A percentile compares a stretch with the other conserved stretches of the same genome.
Conservation (phyloP, 2,329 filamentous ascomycete species). For the Penicillium sp. region DNA sequence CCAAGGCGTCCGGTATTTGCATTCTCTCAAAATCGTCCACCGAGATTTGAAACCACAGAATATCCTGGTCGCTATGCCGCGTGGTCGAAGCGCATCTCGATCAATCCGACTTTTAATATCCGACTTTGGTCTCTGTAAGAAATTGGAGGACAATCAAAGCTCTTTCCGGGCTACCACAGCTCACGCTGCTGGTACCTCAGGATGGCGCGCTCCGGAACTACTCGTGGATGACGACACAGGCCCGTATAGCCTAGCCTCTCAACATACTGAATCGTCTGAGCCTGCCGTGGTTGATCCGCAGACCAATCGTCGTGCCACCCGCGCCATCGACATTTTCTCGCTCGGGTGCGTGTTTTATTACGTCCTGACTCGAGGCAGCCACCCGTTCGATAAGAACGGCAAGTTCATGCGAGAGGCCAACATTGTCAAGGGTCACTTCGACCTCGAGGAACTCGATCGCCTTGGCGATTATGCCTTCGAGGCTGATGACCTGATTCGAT, state of each 20-base stretch:
- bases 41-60: constrained; percentile 97
- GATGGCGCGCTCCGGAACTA: constrained; percentile 93
- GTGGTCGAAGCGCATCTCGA: constrained; percentile 48
- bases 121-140: constrained; percentile 96
- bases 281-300: constrained; percentile 51
- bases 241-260: constrained; percentile 30
- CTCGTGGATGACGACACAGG: constrained; percentile 70
- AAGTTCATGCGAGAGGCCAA: constrained; percentile 95
- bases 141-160: constrained; percentile 86
- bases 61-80: constrained; percentile 71
- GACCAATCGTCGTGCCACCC: constrained; percentile 73
- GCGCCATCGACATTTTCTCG: constrained; percentile 95
- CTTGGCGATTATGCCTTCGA: constrained; percentile 81
- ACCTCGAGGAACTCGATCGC: constrained; percentile 62
- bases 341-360: constrained; percentile 98
- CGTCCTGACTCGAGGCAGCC: constrained; percentile 84
- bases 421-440: constrained; percentile 82
- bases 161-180: constrained; percentile 93
- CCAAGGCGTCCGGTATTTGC: constrained; percentile 79
- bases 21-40: constrained; percentile 89
- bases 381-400: constrained; percentile 91
- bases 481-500: constrained; percentile 75
- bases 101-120: constrained; percentile 85
- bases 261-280: constrained; percentile 43
- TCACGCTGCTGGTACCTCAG: constrained; percentile 85